Evolutionary conservation across 169 alveolate species (phyloP).

Genomic region (Plasmodium ovale): DNA sequence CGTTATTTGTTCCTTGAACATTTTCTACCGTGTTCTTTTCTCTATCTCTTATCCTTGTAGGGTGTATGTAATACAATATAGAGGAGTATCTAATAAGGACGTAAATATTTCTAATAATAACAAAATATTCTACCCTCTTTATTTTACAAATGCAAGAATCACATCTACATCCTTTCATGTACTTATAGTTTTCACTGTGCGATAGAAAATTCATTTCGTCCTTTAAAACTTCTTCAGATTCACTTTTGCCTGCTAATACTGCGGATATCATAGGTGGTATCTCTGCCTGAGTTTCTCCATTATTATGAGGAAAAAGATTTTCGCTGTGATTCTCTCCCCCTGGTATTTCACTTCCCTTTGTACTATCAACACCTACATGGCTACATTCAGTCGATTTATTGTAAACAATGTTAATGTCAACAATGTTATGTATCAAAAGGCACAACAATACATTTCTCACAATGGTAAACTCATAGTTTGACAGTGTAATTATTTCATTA

Average conservation of each 20-base stretch:
- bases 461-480: constrained; percentile 45
- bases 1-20: neutral
- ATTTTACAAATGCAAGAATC: constrained; percentile 54
- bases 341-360: neutral
- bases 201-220: constrained; percentile 20
- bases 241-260: too few species aligned
- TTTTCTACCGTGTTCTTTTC: neutral
- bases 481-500: constrained; percentile 44
- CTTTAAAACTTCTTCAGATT: neutral
- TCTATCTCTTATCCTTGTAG: constrained; percentile 6
- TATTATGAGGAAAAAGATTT: neutral
- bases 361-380: neutral
- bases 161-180: constrained; percentile 68
- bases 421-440: constrained; percentile 44
- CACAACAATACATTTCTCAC: constrained; percentile 49
- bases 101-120: constrained; percentile 49
- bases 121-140: constrained; percentile 62
- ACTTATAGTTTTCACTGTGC: constrained; percentile 21
- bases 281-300: neutral
- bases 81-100: constrained; percentile 51
- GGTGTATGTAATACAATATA: constrained; percentile 67
- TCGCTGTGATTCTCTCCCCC: neutral
- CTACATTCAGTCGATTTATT: constrained; percentile 45
- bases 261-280: too few species aligned
- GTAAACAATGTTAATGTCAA: constrained; percentile 34